phyloP scores from a whole-genome alignment of 306 rosid species.

The Psophocarpus tetragonolobus region DNA sequence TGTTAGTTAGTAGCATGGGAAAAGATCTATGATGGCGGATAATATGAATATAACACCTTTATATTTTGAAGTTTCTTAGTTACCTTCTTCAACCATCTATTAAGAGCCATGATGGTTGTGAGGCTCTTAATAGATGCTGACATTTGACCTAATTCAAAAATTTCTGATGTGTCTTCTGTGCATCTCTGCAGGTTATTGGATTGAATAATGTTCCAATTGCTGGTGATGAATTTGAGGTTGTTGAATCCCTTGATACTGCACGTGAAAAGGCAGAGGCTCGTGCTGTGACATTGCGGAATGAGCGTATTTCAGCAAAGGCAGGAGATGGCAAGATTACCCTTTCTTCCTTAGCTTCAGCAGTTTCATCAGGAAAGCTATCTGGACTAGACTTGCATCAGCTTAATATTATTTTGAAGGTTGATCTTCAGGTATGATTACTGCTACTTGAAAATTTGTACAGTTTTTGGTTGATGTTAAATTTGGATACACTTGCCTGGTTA shows the following conservation, averaged over 20 bases:
- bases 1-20: background rate
- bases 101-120: background rate
- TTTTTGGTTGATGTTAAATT: constrained; percentile 18
- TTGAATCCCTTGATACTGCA: constrained; percentile 82
- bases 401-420: constrained; percentile 90
- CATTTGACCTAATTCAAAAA: background rate
- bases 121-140: constrained; percentile 26
- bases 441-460: constrained; percentile 29
- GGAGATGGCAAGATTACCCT: constrained; percentile 98
- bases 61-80: background rate
- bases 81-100: constrained; percentile 1
- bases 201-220: constrained; percentile 89
- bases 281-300: constrained; percentile 67
- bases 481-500: constrained; percentile 14
- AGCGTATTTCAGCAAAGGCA: constrained; percentile 94
- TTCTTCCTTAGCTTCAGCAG: constrained; percentile 97
- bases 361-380: constrained; percentile 76
- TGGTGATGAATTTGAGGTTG: constrained; percentile 92
- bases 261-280: constrained; percentile 90
- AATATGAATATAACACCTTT: background rate
- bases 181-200: constrained; percentile 71
- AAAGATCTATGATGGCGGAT: background rate
- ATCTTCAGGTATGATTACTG: constrained; percentile 79
- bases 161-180: constrained; percentile 22
- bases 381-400: constrained; percentile 97